These are phyloP conservation scores for Ceratopteris richardii DNA, from an alignment of 75 land plant genomes.

Conservation along the genomic window DNA sequence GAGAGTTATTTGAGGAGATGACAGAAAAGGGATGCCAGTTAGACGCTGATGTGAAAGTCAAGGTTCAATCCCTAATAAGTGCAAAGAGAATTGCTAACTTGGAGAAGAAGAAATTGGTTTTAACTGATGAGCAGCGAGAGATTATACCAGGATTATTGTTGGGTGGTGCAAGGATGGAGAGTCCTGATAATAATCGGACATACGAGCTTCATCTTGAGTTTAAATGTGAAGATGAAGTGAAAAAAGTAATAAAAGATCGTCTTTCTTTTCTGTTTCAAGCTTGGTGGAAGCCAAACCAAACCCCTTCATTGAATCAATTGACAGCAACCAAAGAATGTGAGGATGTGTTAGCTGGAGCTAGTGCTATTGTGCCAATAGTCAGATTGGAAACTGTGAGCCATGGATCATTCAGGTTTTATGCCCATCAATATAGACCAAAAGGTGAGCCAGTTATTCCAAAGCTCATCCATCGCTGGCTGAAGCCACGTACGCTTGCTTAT, in stretches of 20 bases:
- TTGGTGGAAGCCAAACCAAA: neutral
- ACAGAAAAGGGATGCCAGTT: conserved; percentile 47
- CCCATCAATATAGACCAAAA: conserved; percentile 70
- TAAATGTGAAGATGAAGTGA: conserved; percentile 21
- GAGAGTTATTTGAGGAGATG: conserved; percentile 57
- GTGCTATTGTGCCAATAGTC: neutral
- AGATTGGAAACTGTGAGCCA: conserved; percentile 59
- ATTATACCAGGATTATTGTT: conserved; percentile 69
- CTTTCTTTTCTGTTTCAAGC: conserved; percentile 12
- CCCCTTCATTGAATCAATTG: neutral
- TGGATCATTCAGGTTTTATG: conserved; percentile 64
- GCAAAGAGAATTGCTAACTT: conserved; percentile 25
- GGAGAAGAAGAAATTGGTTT: conserved; percentile 41
- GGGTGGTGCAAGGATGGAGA: conserved; percentile 53
- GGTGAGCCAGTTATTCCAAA: conserved; percentile 56
- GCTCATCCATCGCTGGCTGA: conserved; percentile 79
- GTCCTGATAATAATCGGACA: conserved; percentile 44
- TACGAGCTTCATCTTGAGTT: conserved; percentile 57
- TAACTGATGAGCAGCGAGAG: conserved; percentile 65
- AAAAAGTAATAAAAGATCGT: conserved; percentile 42
- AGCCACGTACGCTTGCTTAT: conserved; percentile 76
- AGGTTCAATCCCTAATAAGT: conserved; percentile 30
- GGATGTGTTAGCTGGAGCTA: neutral
- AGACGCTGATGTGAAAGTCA: conserved; percentile 31
- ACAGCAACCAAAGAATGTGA: neutral